Evolutionary conservation across 2,329 filamentous ascomycete genomes (phyloP), one percentile per base, ranked within the genome.

Genomic region (Ophiostoma piceae): DNA sequence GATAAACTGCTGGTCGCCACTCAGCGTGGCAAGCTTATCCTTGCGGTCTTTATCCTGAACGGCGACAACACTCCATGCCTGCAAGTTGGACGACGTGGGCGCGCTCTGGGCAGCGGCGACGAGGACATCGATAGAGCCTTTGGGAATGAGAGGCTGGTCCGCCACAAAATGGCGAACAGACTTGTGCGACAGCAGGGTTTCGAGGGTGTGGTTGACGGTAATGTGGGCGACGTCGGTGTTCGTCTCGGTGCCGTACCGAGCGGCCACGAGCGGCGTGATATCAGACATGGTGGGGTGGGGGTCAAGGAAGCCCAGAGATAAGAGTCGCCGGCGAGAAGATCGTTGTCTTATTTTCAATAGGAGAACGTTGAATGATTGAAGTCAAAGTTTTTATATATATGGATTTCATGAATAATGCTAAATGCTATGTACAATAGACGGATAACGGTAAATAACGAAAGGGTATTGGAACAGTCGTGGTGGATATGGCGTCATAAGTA

Each of bases 41-140:
- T 78, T 78, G 43, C 74, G 74, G n/a, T 69, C 71, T 3, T 73
- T 67, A 51, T 77, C 75, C 39, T 73, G 43, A 14, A 78, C 68
- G 14, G 76, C 75, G 29, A 79, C 71, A 16, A 76, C 76, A 68
- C 76, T 77, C 76, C 77, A 79, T 0, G 76, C 76, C 68, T 79
- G 78, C 37, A 79, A 71, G 71, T 78, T 78, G 8, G 76, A 78
- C 16, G 77, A 79, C 2, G 77, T 77, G 6, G 77, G 74, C 9
- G 78, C 77, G 69, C 76, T 77, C 69, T 78, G 77, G 2, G 74
- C 77, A n/a, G 76, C 77, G 0, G 78, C 76, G 3, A 76, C 66
- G 1, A 78, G 74, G 1, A 75, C 62, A 65, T 77, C 76, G n/a
- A 78, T 74, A 2, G 73, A 75, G 39, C 74, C 75, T 1, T 69